These are phyloP conservation scores for Hebeloma cylindrosporum DNA, from an alignment of 768 basidiomycete genomes.

Conservation along the genomic window DNA sequence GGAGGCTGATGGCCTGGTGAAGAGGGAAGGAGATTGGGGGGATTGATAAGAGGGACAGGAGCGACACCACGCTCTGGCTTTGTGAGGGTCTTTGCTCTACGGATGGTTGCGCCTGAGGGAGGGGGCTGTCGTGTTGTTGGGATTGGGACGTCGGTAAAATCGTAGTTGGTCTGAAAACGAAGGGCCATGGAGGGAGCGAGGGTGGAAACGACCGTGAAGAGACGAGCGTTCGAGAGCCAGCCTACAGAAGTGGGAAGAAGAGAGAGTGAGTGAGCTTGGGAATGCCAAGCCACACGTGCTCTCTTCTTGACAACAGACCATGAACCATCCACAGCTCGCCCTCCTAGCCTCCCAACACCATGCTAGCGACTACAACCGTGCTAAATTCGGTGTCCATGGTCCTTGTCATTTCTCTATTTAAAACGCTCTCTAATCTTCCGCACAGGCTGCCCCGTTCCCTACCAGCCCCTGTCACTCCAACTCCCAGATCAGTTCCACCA, in stretches of 20 bases:
- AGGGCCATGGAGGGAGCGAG: constrained; percentile 45
- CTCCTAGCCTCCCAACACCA: constrained; percentile 75
- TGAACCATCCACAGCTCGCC: constrained; percentile 40
- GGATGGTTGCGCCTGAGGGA: constrained; percentile 58
- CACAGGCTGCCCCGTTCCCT: constrained; percentile 57
- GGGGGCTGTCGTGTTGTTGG: constrained; percentile 60
- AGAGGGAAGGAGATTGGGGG: constrained; percentile 47
- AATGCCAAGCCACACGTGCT: constrained; percentile 18
- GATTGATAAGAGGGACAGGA: constrained; percentile 91
- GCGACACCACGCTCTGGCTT: constrained; percentile 94
- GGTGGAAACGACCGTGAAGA: constrained; percentile 26
- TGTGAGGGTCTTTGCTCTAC: constrained; percentile 93
- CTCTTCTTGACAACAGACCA: constrained; percentile 10
- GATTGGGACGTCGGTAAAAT: constrained; percentile 64
- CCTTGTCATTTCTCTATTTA: background rate
- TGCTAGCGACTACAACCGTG: constrained; percentile 63
- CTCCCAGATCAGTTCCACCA: constrained; percentile 57
- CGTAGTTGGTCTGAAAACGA: constrained; percentile 55
- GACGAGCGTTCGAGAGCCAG: constrained; percentile 22
- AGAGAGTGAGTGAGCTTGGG: constrained; percentile 24
- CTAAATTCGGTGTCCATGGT: constrained; percentile 60
- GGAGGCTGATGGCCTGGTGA: constrained; percentile 33
- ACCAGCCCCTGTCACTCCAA: constrained; percentile 63
- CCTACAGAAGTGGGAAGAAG: constrained; percentile 23
- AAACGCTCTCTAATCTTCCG: constrained; percentile 4